phyloP scores from a whole-genome alignment of 176 grass and related monocot species.

The Zizania latifolia region DNA sequence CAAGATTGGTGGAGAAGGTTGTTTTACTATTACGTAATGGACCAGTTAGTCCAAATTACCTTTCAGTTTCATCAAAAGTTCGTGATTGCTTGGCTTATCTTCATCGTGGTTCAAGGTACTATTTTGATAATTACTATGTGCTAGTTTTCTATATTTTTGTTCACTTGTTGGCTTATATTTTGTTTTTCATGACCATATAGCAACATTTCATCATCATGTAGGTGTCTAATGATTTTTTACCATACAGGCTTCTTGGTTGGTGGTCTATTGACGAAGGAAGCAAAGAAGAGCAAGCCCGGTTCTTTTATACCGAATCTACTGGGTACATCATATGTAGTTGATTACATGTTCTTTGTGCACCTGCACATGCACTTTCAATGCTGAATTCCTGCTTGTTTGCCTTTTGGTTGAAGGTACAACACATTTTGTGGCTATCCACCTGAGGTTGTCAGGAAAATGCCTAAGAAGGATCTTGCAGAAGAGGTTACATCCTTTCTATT shows the following conservation, averaged over 20 bases:
- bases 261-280: slow-evolving; percentile 98
- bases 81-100: slow-evolving; percentile 86
- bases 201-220: not conserved
- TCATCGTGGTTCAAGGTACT: slow-evolving; percentile 93
- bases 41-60: slow-evolving; percentile 64
- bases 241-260: slow-evolving; percentile 91
- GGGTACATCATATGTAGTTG: too few species aligned
- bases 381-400: slow-evolving; percentile 20
- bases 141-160: not conserved
- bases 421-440: slow-evolving; percentile 97
- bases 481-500: slow-evolving; percentile 48
- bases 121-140: not conserved
- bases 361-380: not conserved
- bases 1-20: slow-evolving; percentile 91
- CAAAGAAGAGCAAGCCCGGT: slow-evolving; percentile 92
- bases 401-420: slow-evolving; percentile 70
- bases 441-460: slow-evolving; percentile 95
- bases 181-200: slow-evolving; percentile 2
- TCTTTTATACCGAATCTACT: slow-evolving; percentile 72
- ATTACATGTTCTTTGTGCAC: not conserved
- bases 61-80: slow-evolving; percentile 55
- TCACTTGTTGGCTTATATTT: too few species aligned
- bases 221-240: slow-evolving; percentile 15
- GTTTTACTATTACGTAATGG: slow-evolving; percentile 74
- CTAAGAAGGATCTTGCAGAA: slow-evolving; percentile 95